Evolutionary conservation across 306 rosid species (phyloP).

Genomic region (Prinsepia uniflora): DNA sequence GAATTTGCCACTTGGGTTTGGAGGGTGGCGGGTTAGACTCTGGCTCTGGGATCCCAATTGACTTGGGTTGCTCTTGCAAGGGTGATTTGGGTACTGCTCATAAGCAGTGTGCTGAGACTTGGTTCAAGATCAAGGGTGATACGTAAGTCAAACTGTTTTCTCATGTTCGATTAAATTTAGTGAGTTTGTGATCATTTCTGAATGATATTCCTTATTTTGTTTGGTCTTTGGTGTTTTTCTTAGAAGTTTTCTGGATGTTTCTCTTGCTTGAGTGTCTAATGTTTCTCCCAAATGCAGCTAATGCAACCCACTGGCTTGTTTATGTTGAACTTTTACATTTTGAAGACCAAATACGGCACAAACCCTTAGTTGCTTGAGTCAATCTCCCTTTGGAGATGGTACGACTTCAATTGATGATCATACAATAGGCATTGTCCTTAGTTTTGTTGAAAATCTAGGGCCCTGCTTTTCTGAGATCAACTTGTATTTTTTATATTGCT

Average conservation of each 20-base stretch:
- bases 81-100: constrained; percentile 47
- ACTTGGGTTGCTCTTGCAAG: constrained; percentile 41
- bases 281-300: neutral
- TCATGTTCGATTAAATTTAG: neutral
- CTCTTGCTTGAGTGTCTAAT: neutral
- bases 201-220: neutral
- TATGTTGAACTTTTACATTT: neutral
- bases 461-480: neutral
- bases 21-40: constrained; percentile 15
- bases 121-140: constrained; percentile 52
- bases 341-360: neutral
- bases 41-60: constrained; percentile 26
- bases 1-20: constrained; percentile 43
- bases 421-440: neutral
- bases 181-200: neutral
- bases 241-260: neutral
- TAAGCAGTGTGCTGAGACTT: constrained; percentile 45
- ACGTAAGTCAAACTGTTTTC: constrained; percentile 28
- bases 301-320: neutral
- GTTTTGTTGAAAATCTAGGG: neutral
- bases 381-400: neutral
- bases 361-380: neutral
- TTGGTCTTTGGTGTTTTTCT: constrained; percentile 3
- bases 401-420: neutral
- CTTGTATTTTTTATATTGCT: neutral